Percentiles rank a stretch among this genome's conserved stretches.
phyloP scores from a whole-genome alignment of 169 alveolate species.

The Eimeria necatrix region DNA sequence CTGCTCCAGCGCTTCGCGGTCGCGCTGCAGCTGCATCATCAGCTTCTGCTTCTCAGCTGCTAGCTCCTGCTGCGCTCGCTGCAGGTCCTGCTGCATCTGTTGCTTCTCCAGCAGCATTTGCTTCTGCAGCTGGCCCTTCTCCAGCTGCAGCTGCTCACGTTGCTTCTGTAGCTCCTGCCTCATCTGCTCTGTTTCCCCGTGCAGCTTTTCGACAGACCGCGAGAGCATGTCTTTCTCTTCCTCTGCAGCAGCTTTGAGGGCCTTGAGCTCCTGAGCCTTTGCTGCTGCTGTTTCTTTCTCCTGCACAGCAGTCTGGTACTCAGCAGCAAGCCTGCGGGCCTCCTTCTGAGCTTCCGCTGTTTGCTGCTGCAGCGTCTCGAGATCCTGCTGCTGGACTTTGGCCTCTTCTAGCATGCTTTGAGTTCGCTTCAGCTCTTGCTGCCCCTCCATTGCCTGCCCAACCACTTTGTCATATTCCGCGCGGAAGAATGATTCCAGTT shows the following conservation, averaged over 20 bases:
- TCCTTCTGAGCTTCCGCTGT: conserved; percentile 44
- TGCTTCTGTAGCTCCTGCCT: conserved; percentile 19
- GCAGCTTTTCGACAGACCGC: background rate
- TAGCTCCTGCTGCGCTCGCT: conserved; percentile 7
- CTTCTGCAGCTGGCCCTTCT: conserved; percentile 51
- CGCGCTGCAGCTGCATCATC: background rate
- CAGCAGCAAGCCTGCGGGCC: conserved; percentile 44
- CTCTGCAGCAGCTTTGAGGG: conserved; percentile 23
- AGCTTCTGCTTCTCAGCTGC: background rate
- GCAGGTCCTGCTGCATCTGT: conserved; percentile 38
- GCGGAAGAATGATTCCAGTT: background rate
- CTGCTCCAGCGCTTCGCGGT: conserved; percentile 12
- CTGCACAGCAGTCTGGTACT: background rate
- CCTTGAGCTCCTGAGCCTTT: conserved; percentile 27
- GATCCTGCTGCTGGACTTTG: background rate
- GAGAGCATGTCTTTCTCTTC: conserved; percentile 47
- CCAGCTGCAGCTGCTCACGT: conserved; percentile 38
- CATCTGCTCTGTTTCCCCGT: background rate
- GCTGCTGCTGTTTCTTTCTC: conserved; percentile 34
- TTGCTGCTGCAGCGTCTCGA: conserved; percentile 30
- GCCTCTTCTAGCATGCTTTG: conserved; percentile 20
- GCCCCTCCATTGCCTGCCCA: conserved; percentile 38
- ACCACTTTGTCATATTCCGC: conserved; percentile 14
- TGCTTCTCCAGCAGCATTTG: conserved; percentile 18
- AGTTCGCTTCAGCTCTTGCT: conserved; percentile 53